Evolutionary conservation across 164 flowering plant genomes (phyloP).

Genomic region (Tinospora cordifolia): DNA sequence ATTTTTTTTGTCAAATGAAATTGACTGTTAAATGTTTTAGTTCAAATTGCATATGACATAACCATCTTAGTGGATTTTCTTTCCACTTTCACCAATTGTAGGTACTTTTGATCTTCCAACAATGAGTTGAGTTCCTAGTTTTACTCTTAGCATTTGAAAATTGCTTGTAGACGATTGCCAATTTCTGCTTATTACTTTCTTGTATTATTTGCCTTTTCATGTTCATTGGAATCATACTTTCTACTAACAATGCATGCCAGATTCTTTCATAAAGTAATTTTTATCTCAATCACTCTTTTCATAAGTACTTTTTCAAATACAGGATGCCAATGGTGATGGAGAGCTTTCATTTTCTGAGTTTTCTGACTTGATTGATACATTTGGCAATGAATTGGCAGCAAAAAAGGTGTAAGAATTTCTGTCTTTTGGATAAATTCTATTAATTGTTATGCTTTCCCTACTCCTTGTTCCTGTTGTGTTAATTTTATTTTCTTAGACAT

Average conservation of each 20-base stretch:
- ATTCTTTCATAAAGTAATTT: neutral
- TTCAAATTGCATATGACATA: neutral
- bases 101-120: neutral
- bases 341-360: conserved; percentile 71
- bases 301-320: conserved; percentile 8
- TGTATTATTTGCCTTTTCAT: neutral
- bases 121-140: neutral
- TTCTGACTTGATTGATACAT: conserved; percentile 66
- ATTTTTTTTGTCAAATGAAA: neutral
- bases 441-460: neutral
- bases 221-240: neutral
- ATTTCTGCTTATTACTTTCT: neutral
- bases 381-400: conserved; percentile 78
- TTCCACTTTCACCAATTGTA: neutral
- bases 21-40: neutral
- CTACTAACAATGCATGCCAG: neutral
- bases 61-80: neutral
- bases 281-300: neutral
- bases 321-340: conserved; percentile 85
- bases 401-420: conserved; percentile 42
- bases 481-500: neutral
- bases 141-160: neutral
- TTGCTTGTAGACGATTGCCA: neutral
- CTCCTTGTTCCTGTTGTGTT: neutral
- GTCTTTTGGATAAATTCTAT: neutral